Percentiles rank a stretch among this genome's conserved stretches.
phyloP scores from a whole-genome alignment of 441 rosid genomes.

The Daphne laureola region DNA sequence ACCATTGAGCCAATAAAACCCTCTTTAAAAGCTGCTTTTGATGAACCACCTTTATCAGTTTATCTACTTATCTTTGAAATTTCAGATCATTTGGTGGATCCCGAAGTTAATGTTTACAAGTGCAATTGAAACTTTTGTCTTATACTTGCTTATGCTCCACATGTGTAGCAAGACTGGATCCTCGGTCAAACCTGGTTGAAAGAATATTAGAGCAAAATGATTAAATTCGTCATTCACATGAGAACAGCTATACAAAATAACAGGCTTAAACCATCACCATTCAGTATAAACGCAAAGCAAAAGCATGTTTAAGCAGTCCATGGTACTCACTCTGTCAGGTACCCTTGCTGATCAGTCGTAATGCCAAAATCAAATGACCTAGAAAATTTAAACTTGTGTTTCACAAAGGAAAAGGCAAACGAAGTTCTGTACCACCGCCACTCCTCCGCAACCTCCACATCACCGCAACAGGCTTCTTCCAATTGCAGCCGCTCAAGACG shows the following conservation, averaged over 20 bases:
- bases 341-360: too few species aligned
- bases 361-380: too few species aligned
- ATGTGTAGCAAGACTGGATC: constrained; percentile 1
- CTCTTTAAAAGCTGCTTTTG: constrained; percentile 5
- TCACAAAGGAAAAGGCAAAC: too few species aligned
- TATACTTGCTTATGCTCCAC: constrained; percentile 6
- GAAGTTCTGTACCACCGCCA: too few species aligned
- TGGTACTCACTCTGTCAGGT: too few species aligned
- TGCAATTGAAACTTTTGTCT: constrained; percentile 11
- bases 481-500: too few species aligned
- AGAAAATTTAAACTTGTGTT: too few species aligned
- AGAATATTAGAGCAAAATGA: constrained; percentile 3
- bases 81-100: constrained; percentile 7
- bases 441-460: too few species aligned
- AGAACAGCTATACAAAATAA: not conserved
- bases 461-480: too few species aligned
- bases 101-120: constrained; percentile 9
- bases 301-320: too few species aligned
- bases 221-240: constrained; percentile 14
- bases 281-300: too few species aligned
- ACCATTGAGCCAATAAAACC: constrained; percentile 30
- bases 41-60: constrained; percentile 12
- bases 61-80: constrained; percentile 10
- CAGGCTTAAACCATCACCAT: too few species aligned
- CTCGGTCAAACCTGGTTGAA: constrained; percentile 22